Evolutionary conservation across 768 basidiomycete species (phyloP), one percentile per base, ranked within the genome.

Genomic region (Boletus subcaerulescens): DNA sequence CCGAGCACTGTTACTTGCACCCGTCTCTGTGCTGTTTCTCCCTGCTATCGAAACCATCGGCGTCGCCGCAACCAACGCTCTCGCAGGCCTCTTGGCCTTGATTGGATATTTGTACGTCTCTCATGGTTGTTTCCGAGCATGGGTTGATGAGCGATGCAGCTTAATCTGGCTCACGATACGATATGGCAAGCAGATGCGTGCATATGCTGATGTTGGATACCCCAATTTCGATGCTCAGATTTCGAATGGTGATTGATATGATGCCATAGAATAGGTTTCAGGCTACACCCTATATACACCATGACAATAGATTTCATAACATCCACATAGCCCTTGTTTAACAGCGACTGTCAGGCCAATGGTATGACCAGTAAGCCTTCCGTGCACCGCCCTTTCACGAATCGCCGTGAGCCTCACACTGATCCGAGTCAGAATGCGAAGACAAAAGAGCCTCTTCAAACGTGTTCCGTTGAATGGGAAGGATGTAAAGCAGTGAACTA

Each of bases 111-210:
- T 71, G 85, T 86, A 60, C 61, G 85, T 70, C 14, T 20, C 42
- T n/a, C 12, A 18, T 26, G 17, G 41, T 15, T 24, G 48, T 50
- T 29, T 55, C 15, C 9, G 26, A 29, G 26, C 26, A 29, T 29
- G 26, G 26, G 9, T 29, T 29, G 26, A 29, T 29, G 26, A 0
- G 26, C 8, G 26, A 41, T 36, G 50, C 55, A 87, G 85, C 12
- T 50, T 84, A 4, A 55, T 87, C 3, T 78, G 74, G 72, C 55
- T 74, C 15, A 80, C 79, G 4, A 81, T 88, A 44, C 72, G 68
- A 18, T 82, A 86, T 42, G 86, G 85, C 4, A 76, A 77, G 29
- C 71, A 74, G 50, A 77, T 88, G 73, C 75, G 86, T 40, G 77
- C 76, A 1, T 82, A 77, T 73, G 69, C 77, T 7, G 80, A 87